Conservation (phyloP, 2,329 filamentous ascomycete species). For the Fusarium temperatum region DNA sequence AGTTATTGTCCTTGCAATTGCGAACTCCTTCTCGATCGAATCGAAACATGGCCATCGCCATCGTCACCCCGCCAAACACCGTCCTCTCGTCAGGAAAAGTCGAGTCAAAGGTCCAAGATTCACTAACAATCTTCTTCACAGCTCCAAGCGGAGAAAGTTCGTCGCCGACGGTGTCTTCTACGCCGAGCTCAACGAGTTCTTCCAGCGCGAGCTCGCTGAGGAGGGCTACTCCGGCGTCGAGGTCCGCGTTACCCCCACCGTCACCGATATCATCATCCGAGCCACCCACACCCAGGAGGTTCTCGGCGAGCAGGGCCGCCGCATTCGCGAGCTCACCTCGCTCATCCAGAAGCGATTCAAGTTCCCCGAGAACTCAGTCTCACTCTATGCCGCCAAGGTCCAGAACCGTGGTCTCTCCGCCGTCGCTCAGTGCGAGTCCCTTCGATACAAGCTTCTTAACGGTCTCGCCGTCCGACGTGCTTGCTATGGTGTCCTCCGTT, state of each 20-base stretch:
- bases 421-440: slow-evolving; percentile 99
- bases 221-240: slow-evolving; percentile 99
- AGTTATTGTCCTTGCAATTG: slow-evolving; percentile 47
- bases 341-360: slow-evolving; percentile 99
- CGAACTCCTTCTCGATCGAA: background rate
- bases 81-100: background rate
- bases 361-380: slow-evolving; percentile 99
- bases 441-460: slow-evolving; percentile 99
- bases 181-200: slow-evolving; percentile 99
- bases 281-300: slow-evolving; percentile 99
- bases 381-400: slow-evolving; percentile 99
- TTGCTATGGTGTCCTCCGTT: slow-evolving; percentile 99
- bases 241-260: slow-evolving; percentile 99
- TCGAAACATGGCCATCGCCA: background rate
- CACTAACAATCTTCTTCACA: slow-evolving; percentile 50
- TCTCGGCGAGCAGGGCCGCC: slow-evolving; percentile 98
- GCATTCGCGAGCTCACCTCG: slow-evolving; percentile 99
- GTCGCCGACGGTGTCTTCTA: slow-evolving; percentile 99
- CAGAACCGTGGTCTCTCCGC: slow-evolving; percentile 99
- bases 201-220: slow-evolving; percentile 99
- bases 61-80: slow-evolving; percentile 20
- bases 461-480: slow-evolving; percentile 97
- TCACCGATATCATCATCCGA: slow-evolving; percentile 99
- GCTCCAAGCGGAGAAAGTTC: slow-evolving; percentile 94
- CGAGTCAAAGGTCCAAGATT: slow-evolving; percentile 8